These are phyloP conservation scores for Penicillium sp. DNA, from an alignment of 2,329 filamentous ascomycete genomes.

Conservation along the genomic window DNA sequence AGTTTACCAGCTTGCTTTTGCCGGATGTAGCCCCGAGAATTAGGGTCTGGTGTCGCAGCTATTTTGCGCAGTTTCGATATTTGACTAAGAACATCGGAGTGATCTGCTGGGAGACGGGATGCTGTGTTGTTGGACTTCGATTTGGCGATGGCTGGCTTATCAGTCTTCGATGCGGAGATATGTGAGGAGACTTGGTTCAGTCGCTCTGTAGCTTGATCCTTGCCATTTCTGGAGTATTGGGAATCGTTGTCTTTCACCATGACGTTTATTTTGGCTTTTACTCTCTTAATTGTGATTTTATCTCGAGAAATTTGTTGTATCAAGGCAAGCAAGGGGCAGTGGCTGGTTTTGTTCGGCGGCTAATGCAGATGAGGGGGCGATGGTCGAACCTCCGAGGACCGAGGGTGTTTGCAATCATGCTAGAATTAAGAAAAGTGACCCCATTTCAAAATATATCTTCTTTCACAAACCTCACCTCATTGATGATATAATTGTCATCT, in stretches of 20 bases:
- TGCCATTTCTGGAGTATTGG: constrained; percentile 1
- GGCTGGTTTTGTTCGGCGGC: not conserved
- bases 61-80: constrained; percentile 53
- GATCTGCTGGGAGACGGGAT: constrained; percentile 56
- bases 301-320: not conserved
- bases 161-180: constrained; percentile 31
- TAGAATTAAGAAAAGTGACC: not conserved
- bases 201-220: constrained; percentile 40
- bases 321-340: not conserved
- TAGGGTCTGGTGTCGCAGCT: constrained; percentile 56
- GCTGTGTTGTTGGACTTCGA: constrained; percentile 28
- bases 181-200: constrained; percentile 52
- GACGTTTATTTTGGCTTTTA: not conserved
- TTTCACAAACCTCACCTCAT: not conserved
- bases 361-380: constrained; percentile 11
- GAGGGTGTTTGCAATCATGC: constrained; percentile 11
- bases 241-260: constrained; percentile 6
- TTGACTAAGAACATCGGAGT: constrained; percentile 62
- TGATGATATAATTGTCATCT: not conserved
- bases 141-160: constrained; percentile 25
- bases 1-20: constrained; percentile 66
- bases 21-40: constrained; percentile 59
- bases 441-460: not conserved
- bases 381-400: constrained; percentile 15
- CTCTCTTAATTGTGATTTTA: not conserved